Evolutionary conservation across 2,329 filamentous ascomycete species (phyloP), one percentile per base, ranked within the genome.

Genomic region (Pseudocercospora macadamiae): DNA sequence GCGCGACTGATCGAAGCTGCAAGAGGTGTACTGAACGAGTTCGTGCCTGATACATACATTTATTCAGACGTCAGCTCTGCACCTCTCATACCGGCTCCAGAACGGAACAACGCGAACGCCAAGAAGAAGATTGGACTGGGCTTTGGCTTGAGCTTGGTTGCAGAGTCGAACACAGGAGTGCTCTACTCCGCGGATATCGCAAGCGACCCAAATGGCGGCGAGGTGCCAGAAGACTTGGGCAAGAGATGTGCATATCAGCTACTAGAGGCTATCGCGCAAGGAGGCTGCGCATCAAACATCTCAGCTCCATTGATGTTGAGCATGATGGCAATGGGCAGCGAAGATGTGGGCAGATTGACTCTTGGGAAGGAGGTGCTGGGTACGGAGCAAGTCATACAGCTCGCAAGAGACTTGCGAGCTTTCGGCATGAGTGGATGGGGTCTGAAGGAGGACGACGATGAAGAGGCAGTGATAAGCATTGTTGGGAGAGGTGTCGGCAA

Each of bases 271-370:
- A 88, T 97, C 61, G 85, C 85, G 52, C 84, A 88, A 67, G 93
- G 93, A 9, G 95, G 95, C 1, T 96, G 91, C 72, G 89, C 90
- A 2, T 88, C 87, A 54, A 82, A 81, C 12, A 83, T 89, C 2
- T 89, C 91, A 2, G 87, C 88, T 4, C 81, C 85, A 2, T 93
- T 89, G 0, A 83, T 96, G 64, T 75, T 99, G 54, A 90, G 88
- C 16, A 80, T 99, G 63, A 99, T 99, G 95, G 91, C 93, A 30
- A 97, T 99, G 95, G 95, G 95, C 0, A 91, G 89, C 1, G 95
- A 97, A 73, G 95, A 99, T 74, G 92, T 99, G 12, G 95, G 95
- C 3, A 84, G 95, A 59, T 75, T 99, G 65, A 85, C 90, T 63
- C 73, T 99, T 59, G 91, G 93, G 28, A 87, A 86, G 68, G 89